Percentiles rank a stretch among this genome's conserved stretches.
These are phyloP conservation scores for Allantophomopsis cytisporea DNA, from an alignment of 2,329 filamentous ascomycete genomes.

Conservation along the genomic window DNA sequence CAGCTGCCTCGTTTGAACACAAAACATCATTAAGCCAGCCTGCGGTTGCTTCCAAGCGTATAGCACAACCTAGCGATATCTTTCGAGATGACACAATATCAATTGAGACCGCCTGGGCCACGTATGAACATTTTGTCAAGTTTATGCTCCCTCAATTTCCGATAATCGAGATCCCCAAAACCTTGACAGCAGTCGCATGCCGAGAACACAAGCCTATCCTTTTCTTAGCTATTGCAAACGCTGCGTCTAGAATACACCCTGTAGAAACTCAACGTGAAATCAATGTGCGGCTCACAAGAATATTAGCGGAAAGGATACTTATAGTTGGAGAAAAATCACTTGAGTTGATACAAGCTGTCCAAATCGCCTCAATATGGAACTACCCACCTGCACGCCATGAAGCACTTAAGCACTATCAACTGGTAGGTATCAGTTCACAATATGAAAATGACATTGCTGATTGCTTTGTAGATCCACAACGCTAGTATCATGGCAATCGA, in stretches of 20 bases:
- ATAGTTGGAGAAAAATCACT: constrained; percentile 68
- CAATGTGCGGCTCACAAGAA: constrained; percentile 55
- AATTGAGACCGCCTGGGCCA: constrained; percentile 31
- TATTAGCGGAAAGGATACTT: constrained; percentile 62
- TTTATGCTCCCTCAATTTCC: constrained; percentile 41
- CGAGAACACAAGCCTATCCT: constrained; percentile 44
- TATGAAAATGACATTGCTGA: too few relatives aligned
- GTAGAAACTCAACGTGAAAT: constrained; percentile 46
- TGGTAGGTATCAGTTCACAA: too few relatives aligned
- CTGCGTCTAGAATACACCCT: constrained; percentile 34
- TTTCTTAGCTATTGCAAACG: constrained; percentile 41
- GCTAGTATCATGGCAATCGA: too few relatives aligned
- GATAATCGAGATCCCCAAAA: constrained; percentile 39
- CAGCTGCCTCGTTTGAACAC: too few relatives aligned
- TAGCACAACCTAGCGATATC: constrained; percentile 20
- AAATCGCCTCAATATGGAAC: constrained; percentile 73
- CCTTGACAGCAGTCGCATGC: constrained; percentile 36
- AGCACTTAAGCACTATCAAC: too few relatives aligned
- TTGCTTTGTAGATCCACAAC: too few relatives aligned
- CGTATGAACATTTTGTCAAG: constrained; percentile 42
- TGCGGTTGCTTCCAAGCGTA: too few relatives aligned
- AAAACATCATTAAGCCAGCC: too few relatives aligned
- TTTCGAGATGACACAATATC: constrained; percentile 35
- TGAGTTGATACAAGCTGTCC: constrained; percentile 68
- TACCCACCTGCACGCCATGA: constrained; percentile 40